Base-by-base conservation (phyloP, 495 filamentous ascomycete species). In the Hyphodiscus hymeniophilus region DNA sequence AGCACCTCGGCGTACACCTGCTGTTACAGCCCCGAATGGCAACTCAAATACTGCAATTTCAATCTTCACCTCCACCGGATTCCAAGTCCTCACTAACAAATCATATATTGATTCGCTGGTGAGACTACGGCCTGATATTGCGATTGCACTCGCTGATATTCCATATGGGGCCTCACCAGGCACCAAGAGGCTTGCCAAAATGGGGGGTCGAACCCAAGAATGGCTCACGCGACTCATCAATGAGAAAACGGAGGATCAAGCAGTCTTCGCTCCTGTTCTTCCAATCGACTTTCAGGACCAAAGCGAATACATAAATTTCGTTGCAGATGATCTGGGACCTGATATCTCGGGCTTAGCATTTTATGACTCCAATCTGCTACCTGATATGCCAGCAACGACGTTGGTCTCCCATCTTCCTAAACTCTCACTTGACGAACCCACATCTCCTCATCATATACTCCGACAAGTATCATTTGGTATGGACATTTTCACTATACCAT, bases 31-130 rank as follows among this genome's bases (percentile, higher is more conserved):
- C 18, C 85, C 89, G 1, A 68, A 75, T 36, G 71, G 82, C 12
- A 96, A 95, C 60, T 85, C 79, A 16, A 73, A 82, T 38, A 73
- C 72, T 22, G 76, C 81, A 26, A 73, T 97, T 31, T 77, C 84
- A 13, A 73, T 97, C 38, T 76, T 83, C 45, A 96, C 92, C 7
- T 85, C 85, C 1, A 79, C 87, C 1, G 92, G 92, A 23, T 96
- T 92, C 65, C 73, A 77, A 35, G 66, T 73, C 48, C 66, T 98
- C 10, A 71, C 74, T 40, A 76, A 77, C 0, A 65, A 73, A 1
- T 76, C 89, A 38, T 97, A 89, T 66, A 67, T 75, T 26, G 64
- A 75, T 10, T 80, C 77, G 11, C 63, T 81, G 3, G 63, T 70
- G 40, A 74, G 67, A 32, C 65, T 96, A 15, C 69, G 68, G 8